Evolutionary conservation across 2,329 filamentous ascomycete genomes (phyloP).

Genomic region (Aspergillus piperis): DNA sequence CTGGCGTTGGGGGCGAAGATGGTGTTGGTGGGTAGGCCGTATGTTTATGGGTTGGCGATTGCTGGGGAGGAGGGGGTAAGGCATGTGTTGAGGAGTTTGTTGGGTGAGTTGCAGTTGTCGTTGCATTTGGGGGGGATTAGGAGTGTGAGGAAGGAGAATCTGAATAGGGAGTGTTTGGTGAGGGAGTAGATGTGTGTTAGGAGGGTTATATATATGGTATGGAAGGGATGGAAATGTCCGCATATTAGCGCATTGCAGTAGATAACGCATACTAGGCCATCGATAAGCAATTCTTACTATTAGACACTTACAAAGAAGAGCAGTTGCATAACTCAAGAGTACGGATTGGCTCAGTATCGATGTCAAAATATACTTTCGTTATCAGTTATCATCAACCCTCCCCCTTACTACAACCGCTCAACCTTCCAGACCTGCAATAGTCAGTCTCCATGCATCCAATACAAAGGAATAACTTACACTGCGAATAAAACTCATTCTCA

Average conservation of each 20-base stretch:
- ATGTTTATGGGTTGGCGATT: conserved; percentile 59
- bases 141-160: conserved; percentile 14
- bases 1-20: conserved; percentile 55
- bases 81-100: conserved; percentile 44
- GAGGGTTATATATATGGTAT: not conserved
- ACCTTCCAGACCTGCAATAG: not conserved
- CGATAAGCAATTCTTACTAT: not conserved
- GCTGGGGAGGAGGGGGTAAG: conserved; percentile 56
- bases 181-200: not conserved
- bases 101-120: conserved; percentile 34
- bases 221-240: no score
- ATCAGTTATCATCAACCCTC: not conserved
- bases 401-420: not conserved
- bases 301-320: not conserved
- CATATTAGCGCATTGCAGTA: no score
- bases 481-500: conserved; percentile 19
- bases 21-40: conserved; percentile 54
- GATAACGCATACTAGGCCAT: no score
- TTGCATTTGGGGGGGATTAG: conserved; percentile 13
- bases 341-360: no score
- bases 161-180: conserved; percentile 13
- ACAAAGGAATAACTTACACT: conserved; percentile 13
- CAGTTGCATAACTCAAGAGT: no score
- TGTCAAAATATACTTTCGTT: no score
- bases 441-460: not conserved